These are phyloP conservation scores for Picochlorum sp. DNA, from an alignment of 139 green algal genomes.

Conservation along the genomic window DNA sequence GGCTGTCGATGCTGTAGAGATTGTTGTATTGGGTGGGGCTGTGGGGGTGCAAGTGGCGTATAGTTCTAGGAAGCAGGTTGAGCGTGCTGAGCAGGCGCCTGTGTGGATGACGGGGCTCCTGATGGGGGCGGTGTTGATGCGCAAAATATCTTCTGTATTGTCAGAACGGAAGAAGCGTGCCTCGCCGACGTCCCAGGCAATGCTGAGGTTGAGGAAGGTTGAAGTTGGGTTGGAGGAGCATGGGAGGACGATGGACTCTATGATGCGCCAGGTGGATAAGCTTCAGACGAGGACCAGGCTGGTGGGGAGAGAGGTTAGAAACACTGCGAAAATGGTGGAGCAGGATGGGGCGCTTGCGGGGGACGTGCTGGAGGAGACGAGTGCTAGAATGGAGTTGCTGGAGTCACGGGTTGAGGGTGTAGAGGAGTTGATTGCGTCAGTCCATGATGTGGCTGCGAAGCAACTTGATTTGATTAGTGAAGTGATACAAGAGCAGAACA, in stretches of 20 bases:
- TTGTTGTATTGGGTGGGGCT: conserved; percentile 8
- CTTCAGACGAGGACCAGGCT: conserved; percentile 19
- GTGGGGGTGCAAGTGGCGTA: conserved; percentile 9
- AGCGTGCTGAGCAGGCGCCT: not conserved
- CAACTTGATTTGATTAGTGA: conserved; percentile 36
- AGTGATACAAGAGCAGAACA: conserved; percentile 17
- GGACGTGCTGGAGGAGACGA: conserved; percentile 13
- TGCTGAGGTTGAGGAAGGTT: conserved; percentile 18
- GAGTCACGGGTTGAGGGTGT: conserved; percentile 21
- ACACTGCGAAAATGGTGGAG: conserved; percentile 24
- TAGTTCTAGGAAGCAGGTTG: not conserved
- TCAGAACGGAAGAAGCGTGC: conserved; percentile 1
- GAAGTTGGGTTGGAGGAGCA: conserved; percentile 18
- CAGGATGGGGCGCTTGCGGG: conserved; percentile 13
- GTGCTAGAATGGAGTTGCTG: conserved; percentile 13
- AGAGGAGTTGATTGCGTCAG: conserved; percentile 25
- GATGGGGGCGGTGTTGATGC: not conserved
- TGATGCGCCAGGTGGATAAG: conserved; percentile 31
- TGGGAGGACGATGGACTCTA: conserved; percentile 4
- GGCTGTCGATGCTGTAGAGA: conserved; percentile 1
- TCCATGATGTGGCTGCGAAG: conserved; percentile 38
- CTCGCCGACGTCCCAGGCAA: not conserved
- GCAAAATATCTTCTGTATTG: conserved; percentile 3
- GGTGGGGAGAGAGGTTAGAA: conserved; percentile 20
- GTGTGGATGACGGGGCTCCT: not conserved